Conservation (phyloP, 2,329 filamentous ascomycete genomes). For the Penicillium verrucosum region DNA sequence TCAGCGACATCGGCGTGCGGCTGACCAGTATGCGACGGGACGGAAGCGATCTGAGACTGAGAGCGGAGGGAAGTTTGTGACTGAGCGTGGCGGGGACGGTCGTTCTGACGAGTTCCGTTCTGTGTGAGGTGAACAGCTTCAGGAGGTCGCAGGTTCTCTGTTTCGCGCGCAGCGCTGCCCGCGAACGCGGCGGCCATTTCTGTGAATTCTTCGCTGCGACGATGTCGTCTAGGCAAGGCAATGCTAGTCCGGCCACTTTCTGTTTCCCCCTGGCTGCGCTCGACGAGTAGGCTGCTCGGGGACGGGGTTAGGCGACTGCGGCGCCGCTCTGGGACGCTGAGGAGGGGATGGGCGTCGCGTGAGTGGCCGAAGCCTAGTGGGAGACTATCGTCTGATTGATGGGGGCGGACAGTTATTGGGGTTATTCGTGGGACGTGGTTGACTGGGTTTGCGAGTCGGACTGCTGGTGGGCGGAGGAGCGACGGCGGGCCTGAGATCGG, state of each 20-base stretch:
- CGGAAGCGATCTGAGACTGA: conserved; percentile 38
- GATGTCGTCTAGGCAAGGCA: conserved; percentile 47
- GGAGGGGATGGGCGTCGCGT: conserved; percentile 54
- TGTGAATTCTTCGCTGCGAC: conserved; percentile 32
- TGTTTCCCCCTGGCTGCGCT: conserved; percentile 45
- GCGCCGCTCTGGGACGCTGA: conserved; percentile 57
- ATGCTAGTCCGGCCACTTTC: conserved; percentile 53
- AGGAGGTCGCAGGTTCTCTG: conserved; percentile 29
- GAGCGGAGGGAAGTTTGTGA: conserved; percentile 43
- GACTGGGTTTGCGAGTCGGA: conserved; percentile 59
- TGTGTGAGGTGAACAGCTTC: conserved; percentile 30
- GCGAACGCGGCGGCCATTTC: conserved; percentile 28
- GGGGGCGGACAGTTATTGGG: conserved; percentile 44
- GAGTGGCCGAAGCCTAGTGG: conserved; percentile 31
- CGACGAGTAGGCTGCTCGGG: conserved; percentile 47
- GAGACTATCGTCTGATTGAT: conserved; percentile 35
- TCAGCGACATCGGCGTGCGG: conserved; percentile 54
- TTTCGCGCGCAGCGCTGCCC: conserved; percentile 26
- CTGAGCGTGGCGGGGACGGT: conserved; percentile 37
- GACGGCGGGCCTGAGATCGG: conserved; percentile 22
- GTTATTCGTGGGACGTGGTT: conserved; percentile 58
- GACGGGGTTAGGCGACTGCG: conserved; percentile 51
- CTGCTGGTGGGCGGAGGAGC: conserved; percentile 41
- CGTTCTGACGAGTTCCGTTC: conserved; percentile 24
- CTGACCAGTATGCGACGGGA: conserved; percentile 38